Conservation (phyloP, 2,329 filamentous ascomycete genomes). For the Acrodontium crateriforme region DNA sequence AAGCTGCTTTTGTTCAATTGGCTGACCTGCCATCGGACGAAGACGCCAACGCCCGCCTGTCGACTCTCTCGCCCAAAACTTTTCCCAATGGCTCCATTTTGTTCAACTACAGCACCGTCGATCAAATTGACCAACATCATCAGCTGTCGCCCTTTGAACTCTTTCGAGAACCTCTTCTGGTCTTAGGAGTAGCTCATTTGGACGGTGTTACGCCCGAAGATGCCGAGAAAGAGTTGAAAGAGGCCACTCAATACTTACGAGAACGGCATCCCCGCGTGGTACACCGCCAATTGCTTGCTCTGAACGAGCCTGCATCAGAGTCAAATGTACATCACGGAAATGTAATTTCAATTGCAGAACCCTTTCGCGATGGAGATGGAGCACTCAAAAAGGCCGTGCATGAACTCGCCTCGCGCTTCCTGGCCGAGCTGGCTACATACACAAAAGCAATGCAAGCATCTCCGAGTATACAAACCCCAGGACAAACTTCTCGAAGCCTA, state of each 20-base stretch:
- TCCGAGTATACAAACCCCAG: conserved; percentile 65
- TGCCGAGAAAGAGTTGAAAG: conserved; percentile 25
- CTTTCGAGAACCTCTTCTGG: conserved; percentile 68
- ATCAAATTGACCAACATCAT: conserved; percentile 65
- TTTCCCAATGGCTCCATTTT: conserved; percentile 77
- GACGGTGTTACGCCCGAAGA: conserved; percentile 53
- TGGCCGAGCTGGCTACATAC: conserved; percentile 34
- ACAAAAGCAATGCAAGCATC: conserved; percentile 35
- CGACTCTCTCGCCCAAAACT: conserved; percentile 59
- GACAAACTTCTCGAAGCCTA: conserved; percentile 27
- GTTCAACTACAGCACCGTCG: conserved; percentile 72
- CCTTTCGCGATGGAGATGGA: conserved; percentile 7
- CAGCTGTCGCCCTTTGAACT: conserved; percentile 79
- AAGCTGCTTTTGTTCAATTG: conserved; percentile 53
- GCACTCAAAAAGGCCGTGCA: conserved; percentile 32
- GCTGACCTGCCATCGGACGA: conserved; percentile 8
- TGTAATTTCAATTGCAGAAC: conserved; percentile 9
- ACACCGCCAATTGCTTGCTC: conserved; percentile 17
- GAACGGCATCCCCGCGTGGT: conserved; percentile 21
- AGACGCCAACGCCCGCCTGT: no score
- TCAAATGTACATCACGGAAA: conserved; percentile 2
- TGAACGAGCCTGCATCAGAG: conserved; percentile 9
- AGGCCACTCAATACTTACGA: conserved; percentile 16
- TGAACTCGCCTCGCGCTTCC: conserved; percentile 29
- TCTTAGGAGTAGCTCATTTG: conserved; percentile 75